Base-by-base conservation (phyloP, 257 asterid genomes). In the Solanum pimpinellifolium region DNA sequence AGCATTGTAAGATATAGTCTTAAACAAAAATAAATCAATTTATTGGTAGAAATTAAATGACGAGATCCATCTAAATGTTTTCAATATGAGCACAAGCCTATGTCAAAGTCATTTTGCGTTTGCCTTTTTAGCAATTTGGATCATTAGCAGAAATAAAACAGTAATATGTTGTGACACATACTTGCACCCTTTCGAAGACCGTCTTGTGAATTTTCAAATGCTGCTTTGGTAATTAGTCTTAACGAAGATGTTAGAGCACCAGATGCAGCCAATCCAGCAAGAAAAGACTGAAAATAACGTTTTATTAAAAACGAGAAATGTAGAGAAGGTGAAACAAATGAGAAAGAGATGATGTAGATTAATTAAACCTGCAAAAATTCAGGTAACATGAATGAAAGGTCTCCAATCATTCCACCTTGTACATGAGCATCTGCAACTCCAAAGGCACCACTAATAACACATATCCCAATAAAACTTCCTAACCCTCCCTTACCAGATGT, bases 331-430 rank as follows among this genome's bases (percentile, higher is more conserved):
- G 78, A 39, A 88, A 82, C 39, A 90, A 35, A n/a, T 13, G 15
- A 47, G 47, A 47, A 37, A 25, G 21, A 10, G 41, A 76, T 47
- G 25, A 76, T 47, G 56, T 47, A 47, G 56, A 21, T 13, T 59
- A 65, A 47, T 13, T 47, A 47, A 6, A 90, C 94, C 90, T 91
- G 94, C 44, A 90, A 70, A 29, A 91, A 84, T 35, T 92, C 91
- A 33, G 93, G 93, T 3, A 33, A 44, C 93, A 92, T 92, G 52
- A 86, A 90, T 20, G 95, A 90, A 66, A 92, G 89, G 60, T 92
- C 95, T 65, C 95, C 95, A 87, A 90, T 42, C 92, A 91, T 90
- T 80, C 93, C 95, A 52, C 95, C 95, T 85, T 91, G 91, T 68
- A 90, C 93, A 90, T 89, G 91, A 33, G 91, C 93, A 90, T 92